phyloP scores from a whole-genome alignment of 169 alveolate species.

The Cryptosporidium ryanae region DNA sequence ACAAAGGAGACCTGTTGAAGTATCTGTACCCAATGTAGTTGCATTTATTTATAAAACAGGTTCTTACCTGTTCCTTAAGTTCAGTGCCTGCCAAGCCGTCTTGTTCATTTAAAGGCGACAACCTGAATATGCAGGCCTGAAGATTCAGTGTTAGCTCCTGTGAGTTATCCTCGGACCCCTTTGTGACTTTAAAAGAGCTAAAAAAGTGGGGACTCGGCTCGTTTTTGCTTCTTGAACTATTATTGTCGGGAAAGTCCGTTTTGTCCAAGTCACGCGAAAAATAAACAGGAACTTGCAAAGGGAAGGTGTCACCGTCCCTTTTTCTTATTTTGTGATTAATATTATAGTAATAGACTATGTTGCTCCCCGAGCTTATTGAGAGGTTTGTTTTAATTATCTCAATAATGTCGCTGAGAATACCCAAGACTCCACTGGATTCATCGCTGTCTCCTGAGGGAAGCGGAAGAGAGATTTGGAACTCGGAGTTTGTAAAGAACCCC shows the following conservation, averaged over 20 bases:
- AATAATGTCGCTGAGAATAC: slow-evolving; percentile 16
- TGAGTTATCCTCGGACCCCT: slow-evolving; percentile 1
- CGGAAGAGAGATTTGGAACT: slow-evolving; percentile 37
- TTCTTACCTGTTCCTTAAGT: slow-evolving; percentile 10
- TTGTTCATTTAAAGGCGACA: neutral
- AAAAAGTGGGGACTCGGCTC: slow-evolving; percentile 10
- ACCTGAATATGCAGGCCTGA: slow-evolving; percentile 47
- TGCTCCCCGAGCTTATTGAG: neutral
- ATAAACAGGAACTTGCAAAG: slow-evolving; percentile 48
- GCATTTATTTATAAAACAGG: slow-evolving; percentile 29
- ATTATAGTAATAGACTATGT: slow-evolving; percentile 26
- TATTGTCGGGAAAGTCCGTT: neutral
- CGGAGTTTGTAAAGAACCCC: slow-evolving; percentile 30
- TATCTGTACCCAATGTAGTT: slow-evolving; percentile 28
- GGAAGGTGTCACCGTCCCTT: slow-evolving; percentile 6
- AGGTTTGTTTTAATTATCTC: slow-evolving; percentile 14
- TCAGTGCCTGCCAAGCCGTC: neutral
- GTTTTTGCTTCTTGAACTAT: neutral
- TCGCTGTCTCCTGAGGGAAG: neutral
- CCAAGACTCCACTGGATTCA: neutral
- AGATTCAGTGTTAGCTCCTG: slow-evolving; percentile 21
- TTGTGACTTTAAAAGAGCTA: slow-evolving; percentile 19
- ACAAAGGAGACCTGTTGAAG: slow-evolving; percentile 12
- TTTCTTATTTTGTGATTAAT: neutral
- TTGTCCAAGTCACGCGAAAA: slow-evolving; percentile 6